These are phyloP conservation scores for Escallonia rubra DNA, from an alignment of 129 eudicot genomes.

Conservation along the genomic window DNA sequence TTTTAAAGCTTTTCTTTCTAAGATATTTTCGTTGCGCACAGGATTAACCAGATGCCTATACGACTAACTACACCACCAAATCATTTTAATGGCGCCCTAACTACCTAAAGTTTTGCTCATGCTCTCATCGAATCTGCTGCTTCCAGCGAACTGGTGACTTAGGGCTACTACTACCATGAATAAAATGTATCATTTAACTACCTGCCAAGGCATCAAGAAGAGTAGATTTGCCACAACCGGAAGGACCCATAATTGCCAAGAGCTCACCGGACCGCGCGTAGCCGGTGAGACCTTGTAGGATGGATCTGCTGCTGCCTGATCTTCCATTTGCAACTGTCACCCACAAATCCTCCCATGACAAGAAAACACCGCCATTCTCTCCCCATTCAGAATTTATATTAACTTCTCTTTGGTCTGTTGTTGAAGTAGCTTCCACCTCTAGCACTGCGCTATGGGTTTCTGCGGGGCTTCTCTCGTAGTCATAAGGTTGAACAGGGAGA, in stretches of 20 bases:
- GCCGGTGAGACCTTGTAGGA: constrained; percentile 31
- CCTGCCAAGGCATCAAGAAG: constrained; percentile 48
- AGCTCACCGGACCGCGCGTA: constrained; percentile 29
- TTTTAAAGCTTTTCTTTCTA: neutral
- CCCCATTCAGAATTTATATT: neutral
- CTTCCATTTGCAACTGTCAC: constrained; percentile 25
- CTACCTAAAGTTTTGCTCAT: no score
- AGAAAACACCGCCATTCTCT: constrained; percentile 7
- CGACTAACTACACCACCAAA: no score
- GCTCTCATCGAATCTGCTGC: no score
- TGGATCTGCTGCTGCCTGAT: constrained; percentile 4
- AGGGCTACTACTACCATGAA: neutral
- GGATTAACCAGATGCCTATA: no score
- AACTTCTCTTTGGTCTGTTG: neutral
- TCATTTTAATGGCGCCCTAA: no score
- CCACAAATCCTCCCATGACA: constrained; percentile 36
- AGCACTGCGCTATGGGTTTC: neutral
- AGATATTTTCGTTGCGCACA: neutral
- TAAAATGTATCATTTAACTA: neutral
- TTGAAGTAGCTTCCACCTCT: neutral
- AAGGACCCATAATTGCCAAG: constrained; percentile 44
- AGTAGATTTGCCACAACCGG: constrained; percentile 40
- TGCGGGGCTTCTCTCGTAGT: no score
- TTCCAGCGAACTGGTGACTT: no score
- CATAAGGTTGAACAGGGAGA: no score